Evolutionary conservation across 495 filamentous ascomycete genomes (phyloP).

Genomic region (Aspergillus conjunctus): DNA sequence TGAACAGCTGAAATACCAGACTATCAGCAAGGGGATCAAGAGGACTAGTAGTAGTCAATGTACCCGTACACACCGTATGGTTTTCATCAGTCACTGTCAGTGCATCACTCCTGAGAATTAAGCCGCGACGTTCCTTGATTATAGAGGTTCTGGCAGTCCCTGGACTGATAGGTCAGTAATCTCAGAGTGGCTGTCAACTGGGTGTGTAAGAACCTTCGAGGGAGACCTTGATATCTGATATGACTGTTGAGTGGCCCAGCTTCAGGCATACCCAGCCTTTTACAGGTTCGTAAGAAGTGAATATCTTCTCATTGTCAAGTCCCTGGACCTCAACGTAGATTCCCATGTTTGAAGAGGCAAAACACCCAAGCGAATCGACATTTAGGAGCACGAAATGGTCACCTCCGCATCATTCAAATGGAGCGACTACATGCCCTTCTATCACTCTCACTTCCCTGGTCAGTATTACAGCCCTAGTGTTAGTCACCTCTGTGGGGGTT

Average conservation of each 20-base stretch:
- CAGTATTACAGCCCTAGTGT: background rate
- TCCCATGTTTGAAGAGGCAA: background rate
- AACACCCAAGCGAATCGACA: background rate
- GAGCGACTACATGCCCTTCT: background rate
- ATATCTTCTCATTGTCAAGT: background rate
- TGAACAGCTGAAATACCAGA: background rate
- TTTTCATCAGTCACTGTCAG: constrained; percentile 5
- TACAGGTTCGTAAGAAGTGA: background rate
- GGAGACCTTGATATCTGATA: background rate
- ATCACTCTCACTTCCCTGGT: background rate
- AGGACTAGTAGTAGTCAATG: background rate
- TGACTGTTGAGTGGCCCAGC: constrained; percentile 5
- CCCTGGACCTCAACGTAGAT: constrained; percentile 2
- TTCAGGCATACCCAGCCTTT: background rate
- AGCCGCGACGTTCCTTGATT: background rate
- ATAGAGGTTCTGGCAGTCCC: constrained; percentile 7
- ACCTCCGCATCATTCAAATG: background rate
- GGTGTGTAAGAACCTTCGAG: constrained; percentile 7
- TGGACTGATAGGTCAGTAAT: background rate
- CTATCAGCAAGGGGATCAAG: background rate
- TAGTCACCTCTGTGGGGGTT: background rate
- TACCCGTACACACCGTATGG: constrained; percentile 8
- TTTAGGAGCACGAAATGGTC: background rate
- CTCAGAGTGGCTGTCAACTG: background rate
- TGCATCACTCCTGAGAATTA: constrained; percentile 9